Evolutionary conservation across 768 basidiomycete species (phyloP).

Genomic region (Gymnopilus junonius): DNA sequence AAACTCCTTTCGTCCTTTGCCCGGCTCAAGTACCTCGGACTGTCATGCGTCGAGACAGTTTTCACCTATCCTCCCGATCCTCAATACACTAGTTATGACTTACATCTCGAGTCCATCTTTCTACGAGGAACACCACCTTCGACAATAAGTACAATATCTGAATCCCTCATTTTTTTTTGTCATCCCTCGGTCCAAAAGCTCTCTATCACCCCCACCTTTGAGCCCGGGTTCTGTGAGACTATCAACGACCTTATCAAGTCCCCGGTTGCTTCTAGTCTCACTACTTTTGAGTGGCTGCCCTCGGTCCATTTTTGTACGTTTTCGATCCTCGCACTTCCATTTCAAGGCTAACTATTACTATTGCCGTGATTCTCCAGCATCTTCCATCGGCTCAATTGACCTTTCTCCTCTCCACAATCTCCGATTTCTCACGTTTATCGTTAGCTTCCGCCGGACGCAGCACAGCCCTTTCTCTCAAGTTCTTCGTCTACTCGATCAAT

Average conservation of each 20-base stretch:
- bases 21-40: constrained; percentile 10
- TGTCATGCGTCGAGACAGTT: constrained; percentile 24
- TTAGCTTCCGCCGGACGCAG: constrained; percentile 22
- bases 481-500: constrained; percentile 13
- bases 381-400: constrained; percentile 21
- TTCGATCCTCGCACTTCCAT: not conserved
- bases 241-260: constrained; percentile 18
- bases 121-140: constrained; percentile 21
- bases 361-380: not conserved
- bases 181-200: constrained; percentile 15
- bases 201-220: constrained; percentile 26
- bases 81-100: not conserved
- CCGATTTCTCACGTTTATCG: constrained; percentile 15
- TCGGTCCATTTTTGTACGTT: constrained; percentile 27
- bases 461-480: constrained; percentile 21
- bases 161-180: constrained; percentile 1
- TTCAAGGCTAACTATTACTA: not conserved
- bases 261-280: constrained; percentile 13
- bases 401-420: constrained; percentile 15
- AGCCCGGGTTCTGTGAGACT: constrained; percentile 21
- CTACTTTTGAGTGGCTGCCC: constrained; percentile 25
- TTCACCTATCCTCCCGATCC: not conserved
- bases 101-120: constrained; percentile 10
- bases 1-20: constrained; percentile 14
- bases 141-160: constrained; percentile 14